A percentile compares a stretch with the other conserved stretches of the same genome.
phyloP scores from a whole-genome alignment of 108 stramenopile species.

The Nitzschia putrida region DNA sequence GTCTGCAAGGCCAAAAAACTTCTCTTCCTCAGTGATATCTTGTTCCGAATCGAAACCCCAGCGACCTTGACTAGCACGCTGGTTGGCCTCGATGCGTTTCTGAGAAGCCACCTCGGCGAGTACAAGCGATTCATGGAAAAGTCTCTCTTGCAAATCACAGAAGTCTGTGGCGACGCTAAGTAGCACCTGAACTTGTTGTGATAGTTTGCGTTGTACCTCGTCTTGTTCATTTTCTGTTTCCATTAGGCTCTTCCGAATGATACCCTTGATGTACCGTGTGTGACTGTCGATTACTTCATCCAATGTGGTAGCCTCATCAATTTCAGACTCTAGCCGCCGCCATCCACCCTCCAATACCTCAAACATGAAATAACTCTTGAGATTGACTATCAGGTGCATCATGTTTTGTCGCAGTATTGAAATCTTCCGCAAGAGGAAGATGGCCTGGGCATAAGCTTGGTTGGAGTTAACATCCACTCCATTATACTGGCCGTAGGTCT shows the following conservation, averaged over 20 bases:
- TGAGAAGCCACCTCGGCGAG: constrained; percentile 61
- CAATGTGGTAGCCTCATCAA: constrained; percentile 75
- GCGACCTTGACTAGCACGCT: constrained; percentile 60
- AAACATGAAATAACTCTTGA: constrained; percentile 97
- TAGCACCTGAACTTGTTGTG: constrained; percentile 56
- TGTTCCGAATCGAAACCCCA: constrained; percentile 80
- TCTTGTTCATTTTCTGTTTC: constrained; percentile 33
- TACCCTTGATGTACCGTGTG: constrained; percentile 83
- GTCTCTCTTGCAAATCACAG: constrained; percentile 76
- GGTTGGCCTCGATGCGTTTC: constrained; percentile 60
- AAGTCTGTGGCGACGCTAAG: constrained; percentile 70
- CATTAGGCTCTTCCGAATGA: constrained; percentile 79
- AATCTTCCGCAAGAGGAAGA: constrained; percentile 81
- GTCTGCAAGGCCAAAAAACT: constrained; percentile 73
- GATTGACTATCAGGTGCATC: constrained; percentile 93
- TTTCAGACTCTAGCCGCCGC: constrained; percentile 64
- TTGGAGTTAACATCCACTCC: constrained; percentile 42
- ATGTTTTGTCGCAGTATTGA: constrained; percentile 91
- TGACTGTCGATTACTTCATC: constrained; percentile 93
- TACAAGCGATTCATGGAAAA: constrained; percentile 67
- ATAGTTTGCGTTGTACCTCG: constrained; percentile 34
- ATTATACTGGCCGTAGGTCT: constrained; percentile 48
- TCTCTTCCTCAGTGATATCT: constrained; percentile 56
- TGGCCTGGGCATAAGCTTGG: constrained; percentile 55
- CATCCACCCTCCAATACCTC: constrained; percentile 97